Percentiles rank a stretch among this genome's conserved stretches.
Conservation (phyloP, 176 grass and related monocot species). For the Oryza longistaminata region DNA sequence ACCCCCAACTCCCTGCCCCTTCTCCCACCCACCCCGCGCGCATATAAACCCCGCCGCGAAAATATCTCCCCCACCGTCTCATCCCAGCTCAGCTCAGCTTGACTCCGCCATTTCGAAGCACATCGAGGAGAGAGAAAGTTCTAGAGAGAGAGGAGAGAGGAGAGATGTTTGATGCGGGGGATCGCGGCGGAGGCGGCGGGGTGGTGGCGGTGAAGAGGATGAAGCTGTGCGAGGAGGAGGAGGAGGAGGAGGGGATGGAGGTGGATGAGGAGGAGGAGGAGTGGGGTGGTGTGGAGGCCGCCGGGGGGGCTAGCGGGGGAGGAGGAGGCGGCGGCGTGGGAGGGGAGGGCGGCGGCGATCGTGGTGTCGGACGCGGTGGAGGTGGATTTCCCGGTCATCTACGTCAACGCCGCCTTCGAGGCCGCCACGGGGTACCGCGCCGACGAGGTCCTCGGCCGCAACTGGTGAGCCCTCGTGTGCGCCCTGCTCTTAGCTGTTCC, state of each 20-base stretch:
- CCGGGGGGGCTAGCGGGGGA: constrained; percentile 11
- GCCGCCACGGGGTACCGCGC: constrained; percentile 90
- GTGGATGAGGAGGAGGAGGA: constrained; percentile 31
- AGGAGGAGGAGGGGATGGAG: constrained; percentile 13
- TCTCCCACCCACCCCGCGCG: not conserved
- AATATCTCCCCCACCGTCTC: constrained; percentile 35
- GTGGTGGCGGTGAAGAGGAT: constrained; percentile 54
- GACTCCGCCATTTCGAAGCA: not conserved
- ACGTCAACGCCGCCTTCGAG: constrained; percentile 98
- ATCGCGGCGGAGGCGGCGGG: not conserved
- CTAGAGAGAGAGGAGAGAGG: not conserved
- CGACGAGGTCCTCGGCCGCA: constrained; percentile 91
- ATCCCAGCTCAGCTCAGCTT: not conserved
- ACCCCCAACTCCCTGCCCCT: not conserved
- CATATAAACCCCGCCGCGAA: not conserved
- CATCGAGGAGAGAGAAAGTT: constrained; percentile 33
- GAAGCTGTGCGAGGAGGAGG: constrained; percentile 52
- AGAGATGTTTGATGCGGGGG: constrained; percentile 33
- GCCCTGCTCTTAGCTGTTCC: not conserved
- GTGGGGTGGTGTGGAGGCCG: constrained; percentile 28
- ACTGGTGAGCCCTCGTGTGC: constrained; percentile 56
- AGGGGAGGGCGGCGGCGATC: constrained; percentile 60
- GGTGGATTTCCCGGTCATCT: constrained; percentile 82
- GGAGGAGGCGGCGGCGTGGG: constrained; percentile 34
- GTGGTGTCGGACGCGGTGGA: constrained; percentile 84